Evolutionary conservation across 2,329 filamentous ascomycete species (phyloP).

Genomic region (Ramularia endophylla): DNA sequence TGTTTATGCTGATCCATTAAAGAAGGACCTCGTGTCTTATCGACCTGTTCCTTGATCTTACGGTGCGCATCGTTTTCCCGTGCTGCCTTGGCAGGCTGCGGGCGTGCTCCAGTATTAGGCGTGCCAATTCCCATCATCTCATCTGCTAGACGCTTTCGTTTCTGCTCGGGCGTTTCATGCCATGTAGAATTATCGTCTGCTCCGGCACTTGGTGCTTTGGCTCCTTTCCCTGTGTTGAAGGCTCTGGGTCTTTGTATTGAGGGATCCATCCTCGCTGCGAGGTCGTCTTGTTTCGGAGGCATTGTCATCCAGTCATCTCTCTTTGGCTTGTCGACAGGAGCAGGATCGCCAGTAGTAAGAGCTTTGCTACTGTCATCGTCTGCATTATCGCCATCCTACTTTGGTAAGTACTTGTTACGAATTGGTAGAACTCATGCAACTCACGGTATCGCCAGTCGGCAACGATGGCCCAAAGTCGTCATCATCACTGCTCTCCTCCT

Average conservation of each 20-base stretch:
- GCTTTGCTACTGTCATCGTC: slow-evolving; percentile 23
- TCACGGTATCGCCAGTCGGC: slow-evolving; percentile 24
- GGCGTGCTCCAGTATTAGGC: slow-evolving; percentile 29
- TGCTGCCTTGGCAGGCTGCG: slow-evolving; percentile 6
- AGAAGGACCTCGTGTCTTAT: slow-evolving; percentile 38
- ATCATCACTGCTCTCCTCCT: slow-evolving; percentile 30
- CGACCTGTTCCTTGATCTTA: slow-evolving; percentile 54
- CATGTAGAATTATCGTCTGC: slow-evolving; percentile 56
- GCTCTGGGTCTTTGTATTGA: slow-evolving; percentile 76
- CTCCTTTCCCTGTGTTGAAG: slow-evolving; percentile 67
- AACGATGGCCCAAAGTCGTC: slow-evolving; percentile 43
- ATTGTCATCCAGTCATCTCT: slow-evolving; percentile 65
- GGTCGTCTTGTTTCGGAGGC: slow-evolving; percentile 45
- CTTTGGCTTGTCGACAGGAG: slow-evolving; percentile 38
- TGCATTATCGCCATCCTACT: slow-evolving; percentile 7
- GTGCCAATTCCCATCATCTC: slow-evolving; percentile 69
- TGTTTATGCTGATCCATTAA: slow-evolving; percentile 44
- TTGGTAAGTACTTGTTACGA: slow-evolving; percentile 1
- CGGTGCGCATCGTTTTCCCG: slow-evolving; percentile 21
- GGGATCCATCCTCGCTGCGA: slow-evolving; percentile 64
- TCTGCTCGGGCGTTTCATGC: slow-evolving; percentile 89
- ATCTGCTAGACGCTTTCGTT: slow-evolving; percentile 71
- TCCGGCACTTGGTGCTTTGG: slow-evolving; percentile 39
- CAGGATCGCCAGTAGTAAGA: slow-evolving; percentile 16
- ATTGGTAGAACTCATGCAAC: not conserved